Evolutionary conservation across 208 protist genomes (phyloP), one percentile per base, ranked within the genome.

Genomic region (Crithidia acanthocephali): DNA sequence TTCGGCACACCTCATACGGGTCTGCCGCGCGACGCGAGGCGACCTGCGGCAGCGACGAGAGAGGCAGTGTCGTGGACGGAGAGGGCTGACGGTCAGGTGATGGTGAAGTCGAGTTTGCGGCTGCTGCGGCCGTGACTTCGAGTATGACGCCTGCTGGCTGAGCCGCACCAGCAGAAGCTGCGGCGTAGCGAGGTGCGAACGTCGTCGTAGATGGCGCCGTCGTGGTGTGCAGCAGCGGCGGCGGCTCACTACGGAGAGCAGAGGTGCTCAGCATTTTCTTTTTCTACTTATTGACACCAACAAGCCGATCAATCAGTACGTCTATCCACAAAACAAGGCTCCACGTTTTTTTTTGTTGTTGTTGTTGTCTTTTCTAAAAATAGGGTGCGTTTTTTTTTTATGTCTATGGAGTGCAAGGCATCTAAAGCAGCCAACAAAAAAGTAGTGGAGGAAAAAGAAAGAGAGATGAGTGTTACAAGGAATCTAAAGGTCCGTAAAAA

Each of bases 1-100:
- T 20, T 18, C 7, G 40, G 28, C 72, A 78, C 2, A 23, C 37
- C 18, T 62, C 58, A 32, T 78, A 72, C 0, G 72, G 72, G 18
- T 78, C 72, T 1, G 65, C 55, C 8, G 45, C 13, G n/a, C 50
- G 66, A 48, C 42, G 51, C 7, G 59, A 68, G 23, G 50, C 27
- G 0, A 16, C 25, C 30, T 60, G 47, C 22, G 20, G 25, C 4
- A 37, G 7, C 7, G 28, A 33, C 44, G 44, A 44, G n/a, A 6
- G 2, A 16, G 6, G 44, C 13, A 1, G 18, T 50, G 37, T 23
- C 0, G 44, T 6, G 0, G 23, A 1, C 35, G 27, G n/a, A 16
- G 15, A 27, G 0, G 5, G 27, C 25, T n/a, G 23, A 6, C 22
- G n/a, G 33, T 28, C 5, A 0, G 30, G 23, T 20, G 45, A 30